These are phyloP conservation scores for Leishmania guyanensis DNA, from an alignment of 208 protist genomes.

Conservation along the genomic window DNA sequence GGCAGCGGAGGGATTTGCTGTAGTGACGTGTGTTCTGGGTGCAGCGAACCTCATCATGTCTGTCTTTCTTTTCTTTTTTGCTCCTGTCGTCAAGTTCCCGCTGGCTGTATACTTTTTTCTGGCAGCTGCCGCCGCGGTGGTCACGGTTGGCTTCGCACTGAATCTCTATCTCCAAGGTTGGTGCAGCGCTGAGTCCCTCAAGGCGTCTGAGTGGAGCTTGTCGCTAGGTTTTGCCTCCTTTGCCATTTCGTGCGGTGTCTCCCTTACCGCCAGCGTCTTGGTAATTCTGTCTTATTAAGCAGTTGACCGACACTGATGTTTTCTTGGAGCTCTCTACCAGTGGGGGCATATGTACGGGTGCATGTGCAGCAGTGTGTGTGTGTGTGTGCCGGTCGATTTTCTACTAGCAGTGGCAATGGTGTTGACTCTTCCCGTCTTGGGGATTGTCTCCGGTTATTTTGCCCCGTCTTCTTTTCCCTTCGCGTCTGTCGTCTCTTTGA, in stretches of 20 bases:
- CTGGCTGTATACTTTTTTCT: conserved; percentile 46
- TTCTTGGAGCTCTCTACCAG: background rate
- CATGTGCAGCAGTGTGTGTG: background rate
- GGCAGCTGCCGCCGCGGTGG: conserved; percentile 14
- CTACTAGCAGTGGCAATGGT: background rate
- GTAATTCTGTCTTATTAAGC: conserved; percentile 22
- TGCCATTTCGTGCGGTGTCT: conserved; percentile 27
- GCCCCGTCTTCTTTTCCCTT: background rate
- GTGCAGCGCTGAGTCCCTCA: conserved; percentile 32
- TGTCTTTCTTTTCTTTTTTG: conserved; percentile 38
- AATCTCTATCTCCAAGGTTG: conserved; percentile 50
- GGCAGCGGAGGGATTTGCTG: conserved; percentile 44
- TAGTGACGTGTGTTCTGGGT: conserved; percentile 43
- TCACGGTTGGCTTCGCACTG: conserved; percentile 33
- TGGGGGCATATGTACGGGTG: background rate
- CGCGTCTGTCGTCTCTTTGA: background rate
- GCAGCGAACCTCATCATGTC: conserved; percentile 43
- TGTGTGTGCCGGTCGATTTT: background rate
- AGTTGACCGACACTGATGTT: background rate
- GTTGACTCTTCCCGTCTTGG: background rate
- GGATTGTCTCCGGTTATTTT: no score
- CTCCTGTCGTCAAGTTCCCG: conserved; percentile 38
- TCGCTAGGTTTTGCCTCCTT: conserved; percentile 28
- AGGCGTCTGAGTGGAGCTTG: conserved; percentile 24
- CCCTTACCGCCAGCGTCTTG: conserved; percentile 27